Evolutionary conservation across 2,329 filamentous ascomycete genomes (phyloP).

Genomic region (Ilyonectria destructans): DNA sequence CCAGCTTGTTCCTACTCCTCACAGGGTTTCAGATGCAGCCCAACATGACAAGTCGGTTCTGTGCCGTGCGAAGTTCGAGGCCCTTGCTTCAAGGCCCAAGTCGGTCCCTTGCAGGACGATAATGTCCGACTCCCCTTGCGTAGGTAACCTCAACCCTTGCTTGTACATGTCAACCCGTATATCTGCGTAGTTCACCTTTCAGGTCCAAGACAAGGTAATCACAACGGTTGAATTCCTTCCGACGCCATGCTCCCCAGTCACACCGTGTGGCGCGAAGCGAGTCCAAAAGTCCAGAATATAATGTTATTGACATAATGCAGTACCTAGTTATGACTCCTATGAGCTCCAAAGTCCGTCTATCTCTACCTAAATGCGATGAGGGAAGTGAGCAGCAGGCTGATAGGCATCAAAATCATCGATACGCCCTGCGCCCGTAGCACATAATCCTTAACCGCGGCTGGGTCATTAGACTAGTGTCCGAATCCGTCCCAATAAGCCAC

Average conservation of each 20-base stretch:
- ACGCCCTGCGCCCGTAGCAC: slow-evolving; percentile 1
- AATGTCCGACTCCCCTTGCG: background rate
- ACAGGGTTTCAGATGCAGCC: background rate
- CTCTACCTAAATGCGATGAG: slow-evolving; percentile 21
- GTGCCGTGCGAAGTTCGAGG: background rate
- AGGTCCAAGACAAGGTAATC: background rate
- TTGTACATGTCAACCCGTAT: background rate
- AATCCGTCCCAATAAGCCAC: slow-evolving; percentile 8
- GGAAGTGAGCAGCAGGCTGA: slow-evolving; percentile 20
- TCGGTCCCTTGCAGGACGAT: background rate
- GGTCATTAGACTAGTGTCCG: slow-evolving; percentile 2
- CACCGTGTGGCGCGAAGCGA: background rate
- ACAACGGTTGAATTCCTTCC: background rate
- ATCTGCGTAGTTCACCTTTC: background rate
- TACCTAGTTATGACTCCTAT: slow-evolving; percentile 33
- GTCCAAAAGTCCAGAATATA: slow-evolving; percentile 14
- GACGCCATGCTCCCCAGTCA: background rate
- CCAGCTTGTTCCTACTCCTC: background rate
- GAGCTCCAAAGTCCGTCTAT: slow-evolving; percentile 34
- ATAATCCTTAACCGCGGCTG: slow-evolving; percentile 17
- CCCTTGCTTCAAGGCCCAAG: background rate
- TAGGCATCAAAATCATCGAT: slow-evolving; percentile 2
- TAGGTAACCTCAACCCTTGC: slow-evolving; percentile 1
- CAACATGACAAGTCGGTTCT: background rate
- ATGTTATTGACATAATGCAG: slow-evolving; percentile 31